Evolutionary conservation across 176 grass and related monocot genomes (phyloP).

Genomic region (Elymus sibiricus): DNA sequence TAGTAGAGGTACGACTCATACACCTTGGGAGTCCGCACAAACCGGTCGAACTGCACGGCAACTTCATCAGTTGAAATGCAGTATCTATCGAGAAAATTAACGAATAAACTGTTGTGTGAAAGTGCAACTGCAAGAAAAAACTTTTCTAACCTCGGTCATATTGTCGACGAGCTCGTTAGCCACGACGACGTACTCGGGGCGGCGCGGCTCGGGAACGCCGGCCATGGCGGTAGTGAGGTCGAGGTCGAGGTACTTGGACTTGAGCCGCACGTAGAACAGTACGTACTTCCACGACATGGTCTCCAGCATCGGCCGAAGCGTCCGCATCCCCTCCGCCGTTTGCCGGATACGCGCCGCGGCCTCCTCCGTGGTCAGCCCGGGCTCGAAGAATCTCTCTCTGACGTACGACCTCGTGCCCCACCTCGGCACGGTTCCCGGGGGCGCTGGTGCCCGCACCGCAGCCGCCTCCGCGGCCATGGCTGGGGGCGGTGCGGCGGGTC

Average conservation of each 20-base stretch:
- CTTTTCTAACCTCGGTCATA: constrained; percentile 64
- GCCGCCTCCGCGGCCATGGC: constrained; percentile 42
- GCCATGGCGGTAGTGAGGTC: constrained; percentile 86
- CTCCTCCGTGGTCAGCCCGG: constrained; percentile 59
- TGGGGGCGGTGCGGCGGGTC: constrained; percentile 24
- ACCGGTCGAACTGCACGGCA: constrained; percentile 62
- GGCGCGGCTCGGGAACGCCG: constrained; percentile 45
- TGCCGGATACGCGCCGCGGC: constrained; percentile 81
- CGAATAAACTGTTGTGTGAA: not conserved
- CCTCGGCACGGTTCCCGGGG: constrained; percentile 37
- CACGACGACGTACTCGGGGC: constrained; percentile 63
- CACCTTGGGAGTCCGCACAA: constrained; percentile 76
- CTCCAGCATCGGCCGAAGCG: constrained; percentile 86
- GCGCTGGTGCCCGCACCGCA: not conserved
- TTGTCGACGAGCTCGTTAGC: constrained; percentile 89
- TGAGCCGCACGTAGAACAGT: constrained; percentile 81
- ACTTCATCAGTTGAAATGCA: not conserved
- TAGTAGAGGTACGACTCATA: constrained; percentile 94
- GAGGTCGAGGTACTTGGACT: constrained; percentile 75
- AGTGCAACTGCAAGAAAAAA: not conserved
- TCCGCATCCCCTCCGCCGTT: constrained; percentile 80
- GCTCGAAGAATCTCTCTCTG: constrained; percentile 77
- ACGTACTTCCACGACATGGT: constrained; percentile 96
- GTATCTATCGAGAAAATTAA: not conserved
- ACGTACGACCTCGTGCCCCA: constrained; percentile 88